phyloP scores from a whole-genome alignment of 1,284 basidiomycete species.

The Polyporus tsugae region DNA sequence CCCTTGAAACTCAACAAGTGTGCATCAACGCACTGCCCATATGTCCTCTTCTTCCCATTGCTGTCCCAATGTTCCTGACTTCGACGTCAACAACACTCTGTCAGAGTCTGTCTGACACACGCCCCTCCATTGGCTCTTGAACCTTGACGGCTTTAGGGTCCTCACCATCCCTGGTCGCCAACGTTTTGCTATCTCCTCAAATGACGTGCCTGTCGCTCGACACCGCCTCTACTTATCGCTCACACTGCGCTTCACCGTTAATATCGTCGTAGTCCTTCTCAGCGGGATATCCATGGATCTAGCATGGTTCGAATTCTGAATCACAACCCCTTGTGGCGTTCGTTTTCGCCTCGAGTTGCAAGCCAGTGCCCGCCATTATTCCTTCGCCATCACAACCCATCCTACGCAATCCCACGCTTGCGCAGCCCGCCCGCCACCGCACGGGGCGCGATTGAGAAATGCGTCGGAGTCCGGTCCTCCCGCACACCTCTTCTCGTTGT shows the following conservation, averaged over 20 bases:
- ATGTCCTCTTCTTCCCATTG: slow-evolving; percentile 23
- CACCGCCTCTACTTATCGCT: slow-evolving; percentile 8
- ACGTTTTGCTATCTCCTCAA: slow-evolving; percentile 4
- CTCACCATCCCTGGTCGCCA: not conserved
- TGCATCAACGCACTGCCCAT: slow-evolving; percentile 32
- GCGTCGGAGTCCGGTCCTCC: slow-evolving; percentile 6
- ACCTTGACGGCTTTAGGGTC: slow-evolving; percentile 23
- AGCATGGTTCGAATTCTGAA: not conserved
- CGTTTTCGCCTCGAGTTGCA: not conserved
- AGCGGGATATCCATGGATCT: slow-evolving; percentile 2
- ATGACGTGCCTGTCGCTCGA: slow-evolving; percentile 18
- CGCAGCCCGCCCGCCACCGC: slow-evolving; percentile 7
- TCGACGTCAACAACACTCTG: slow-evolving; percentile 25
- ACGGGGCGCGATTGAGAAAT: not conserved
- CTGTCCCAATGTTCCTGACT: slow-evolving; percentile 20
- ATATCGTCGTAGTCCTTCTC: not conserved
- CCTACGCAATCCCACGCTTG: not conserved
- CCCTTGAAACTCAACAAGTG: slow-evolving; percentile 33
- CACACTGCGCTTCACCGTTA: not conserved
- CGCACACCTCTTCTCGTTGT: slow-evolving; percentile 14
- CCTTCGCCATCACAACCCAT: not conserved
- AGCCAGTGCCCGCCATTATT: not conserved
- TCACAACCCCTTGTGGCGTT: not conserved
- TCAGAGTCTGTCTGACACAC: slow-evolving; percentile 17
- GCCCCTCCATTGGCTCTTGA: not conserved